A percentile compares a stretch with the other conserved stretches of the same genome.
Evolutionary conservation across 208 protist species (phyloP).

Genomic region (Zelonia costaricensis): DNA sequence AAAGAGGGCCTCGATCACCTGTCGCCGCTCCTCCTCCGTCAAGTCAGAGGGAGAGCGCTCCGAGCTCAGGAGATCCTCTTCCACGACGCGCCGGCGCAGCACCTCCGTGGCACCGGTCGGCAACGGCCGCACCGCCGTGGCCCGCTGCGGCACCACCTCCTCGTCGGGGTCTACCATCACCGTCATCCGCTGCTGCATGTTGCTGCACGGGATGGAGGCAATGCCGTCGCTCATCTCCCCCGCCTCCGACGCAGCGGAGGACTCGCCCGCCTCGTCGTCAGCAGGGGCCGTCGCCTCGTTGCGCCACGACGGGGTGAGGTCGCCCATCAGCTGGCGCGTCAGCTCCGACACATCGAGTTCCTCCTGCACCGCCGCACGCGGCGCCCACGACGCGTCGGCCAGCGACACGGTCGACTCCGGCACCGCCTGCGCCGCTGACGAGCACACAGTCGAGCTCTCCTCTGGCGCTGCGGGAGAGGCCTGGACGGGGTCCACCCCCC

Average conservation of each 20-base stretch:
- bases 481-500: no score
- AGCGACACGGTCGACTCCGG: not conserved
- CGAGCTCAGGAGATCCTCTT: constrained; percentile 17
- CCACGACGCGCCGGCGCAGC: constrained; percentile 26
- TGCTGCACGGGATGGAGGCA: not conserved
- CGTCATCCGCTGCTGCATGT: constrained; percentile 3
- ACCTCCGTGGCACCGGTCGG: constrained; percentile 10
- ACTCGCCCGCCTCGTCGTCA: not conserved
- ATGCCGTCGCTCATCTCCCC: constrained; percentile 2
- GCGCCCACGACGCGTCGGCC: not conserved
- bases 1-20: constrained; percentile 21
- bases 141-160: not conserved
- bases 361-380: not conserved
- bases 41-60: constrained; percentile 13
- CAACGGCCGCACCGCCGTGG: not conserved
- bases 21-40: constrained; percentile 17
- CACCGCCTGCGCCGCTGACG: not conserved
- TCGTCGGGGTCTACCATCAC: constrained; percentile 12
- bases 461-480: no score
- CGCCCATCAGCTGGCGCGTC: not conserved
- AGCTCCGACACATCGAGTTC: constrained; percentile 6
- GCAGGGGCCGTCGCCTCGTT: not conserved
- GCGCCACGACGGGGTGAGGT: not conserved
- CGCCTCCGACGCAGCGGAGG: not conserved
- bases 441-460: no score